Base-by-base conservation (phyloP, 1,284 basidiomycete genomes). In the Ustilago cynodontis region DNA sequence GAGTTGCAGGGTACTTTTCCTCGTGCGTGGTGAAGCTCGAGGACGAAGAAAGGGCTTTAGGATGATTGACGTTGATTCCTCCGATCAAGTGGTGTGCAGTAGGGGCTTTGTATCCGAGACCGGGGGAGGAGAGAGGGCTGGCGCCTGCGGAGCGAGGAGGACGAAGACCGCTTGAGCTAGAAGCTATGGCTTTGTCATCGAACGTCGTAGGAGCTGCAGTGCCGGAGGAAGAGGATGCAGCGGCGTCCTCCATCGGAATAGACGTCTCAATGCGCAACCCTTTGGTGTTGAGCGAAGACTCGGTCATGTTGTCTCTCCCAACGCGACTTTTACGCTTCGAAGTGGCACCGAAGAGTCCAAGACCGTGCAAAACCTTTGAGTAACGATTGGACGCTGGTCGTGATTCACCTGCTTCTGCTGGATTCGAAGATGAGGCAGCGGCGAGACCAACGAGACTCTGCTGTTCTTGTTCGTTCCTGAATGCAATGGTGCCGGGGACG, bases 1-100 rank as follows among this genome's bases (percentile, higher is more conserved):
- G 58, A 16, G 63, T 61, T 4, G 59, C 24, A 5, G 68, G 68
- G 14, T 71, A 71, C 59, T 65, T 71, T 16, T 60, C 68, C 35
- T 65, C 68, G 33, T 62, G 62, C 26, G 59, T 61, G 8, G 47
- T 50, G 29, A 71, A 58, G 59, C 62, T 65, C 13, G 54, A 58
- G 2, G 68, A 57, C 7, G 62, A 71, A 3, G 57, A 60, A 7
- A 71, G 43, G 11, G 58, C 68, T 28, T 65, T 59, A 18, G 63
- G 41, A 49, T 71, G 62, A n/a, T 55, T 59, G 20, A 71, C 58
- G 11, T 24, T 47, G 9, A 70, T 24, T 1, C 67, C 60, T 3
- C 67, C 67, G 7, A 68, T 28, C 3, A 71, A 29, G 29, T 65
- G 58, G 22, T 65, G 62, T 20, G 68, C 68, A 7, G 53, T 47